Percentiles rank a stretch among this genome's conserved stretches.
Conservation (phyloP, 345 rosid genomes). For the Populus ilicifolia region DNA sequence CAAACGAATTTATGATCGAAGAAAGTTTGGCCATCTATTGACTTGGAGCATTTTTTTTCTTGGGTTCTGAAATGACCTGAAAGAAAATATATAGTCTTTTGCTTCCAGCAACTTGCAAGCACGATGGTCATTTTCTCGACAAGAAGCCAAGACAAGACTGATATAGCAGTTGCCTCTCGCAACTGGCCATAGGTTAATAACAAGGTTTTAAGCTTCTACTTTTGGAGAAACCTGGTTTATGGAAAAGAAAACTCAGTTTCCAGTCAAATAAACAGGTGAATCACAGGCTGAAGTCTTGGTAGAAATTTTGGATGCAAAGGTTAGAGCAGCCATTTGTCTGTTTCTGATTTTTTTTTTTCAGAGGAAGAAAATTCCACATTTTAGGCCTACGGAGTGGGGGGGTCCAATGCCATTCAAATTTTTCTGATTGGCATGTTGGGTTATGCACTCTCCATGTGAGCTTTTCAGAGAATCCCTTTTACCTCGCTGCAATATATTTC, state of each 20-base stretch:
- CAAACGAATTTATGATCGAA: not conserved
- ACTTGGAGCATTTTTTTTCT: not conserved
- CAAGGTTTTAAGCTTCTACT: not conserved
- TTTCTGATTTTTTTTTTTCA: not conserved
- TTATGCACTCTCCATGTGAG: not conserved
- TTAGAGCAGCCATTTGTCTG: not conserved
- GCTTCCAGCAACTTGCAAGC: no score
- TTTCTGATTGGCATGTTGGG: not conserved
- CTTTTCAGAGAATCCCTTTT: slow-evolving; percentile 4
- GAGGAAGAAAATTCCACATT: not conserved
- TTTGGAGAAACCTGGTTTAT: not conserved
- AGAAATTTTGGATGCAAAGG: not conserved
- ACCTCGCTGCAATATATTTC: not conserved
- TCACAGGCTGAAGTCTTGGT: not conserved
- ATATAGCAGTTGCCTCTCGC: not conserved
- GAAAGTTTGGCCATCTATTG: not conserved
- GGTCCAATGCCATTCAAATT: not conserved
- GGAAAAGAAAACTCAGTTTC: not conserved
- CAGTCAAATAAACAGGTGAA: not conserved
- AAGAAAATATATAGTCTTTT: not conserved
- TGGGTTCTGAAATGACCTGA: not conserved
- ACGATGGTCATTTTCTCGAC: not conserved
- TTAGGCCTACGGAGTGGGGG: not conserved
- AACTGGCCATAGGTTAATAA: not conserved
- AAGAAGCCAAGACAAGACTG: no score